A percentile compares a stretch with the other conserved stretches of the same genome.
These are phyloP conservation scores for Cicer judaicum DNA, from an alignment of 306 rosid species.

Conservation along the genomic window DNA sequence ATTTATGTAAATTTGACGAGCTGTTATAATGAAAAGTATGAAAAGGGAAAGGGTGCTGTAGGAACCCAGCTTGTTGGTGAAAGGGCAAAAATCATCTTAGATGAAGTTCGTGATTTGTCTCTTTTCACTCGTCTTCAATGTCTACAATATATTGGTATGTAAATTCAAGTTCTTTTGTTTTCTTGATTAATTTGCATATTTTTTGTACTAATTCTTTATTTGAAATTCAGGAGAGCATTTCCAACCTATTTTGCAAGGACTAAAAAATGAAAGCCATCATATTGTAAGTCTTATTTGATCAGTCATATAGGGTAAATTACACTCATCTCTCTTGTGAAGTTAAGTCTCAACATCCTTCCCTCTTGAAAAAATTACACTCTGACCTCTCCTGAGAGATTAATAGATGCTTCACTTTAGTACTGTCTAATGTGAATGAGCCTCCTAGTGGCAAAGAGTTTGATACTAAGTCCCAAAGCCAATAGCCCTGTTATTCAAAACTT, in stretches of 20 bases:
- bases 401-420: constrained; percentile 9
- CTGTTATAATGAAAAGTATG: constrained; percentile 63
- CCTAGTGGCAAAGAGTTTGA: not conserved
- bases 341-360: not conserved
- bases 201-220: constrained; percentile 43
- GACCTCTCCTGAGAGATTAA: not conserved
- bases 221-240: constrained; percentile 72
- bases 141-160: constrained; percentile 79
- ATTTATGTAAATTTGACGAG: constrained; percentile 74
- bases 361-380: constrained; percentile 26
- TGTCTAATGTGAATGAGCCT: constrained; percentile 2
- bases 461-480: not conserved
- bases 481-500: constrained; percentile 1
- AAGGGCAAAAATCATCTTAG: constrained; percentile 83
- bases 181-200: constrained; percentile 21
- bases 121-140: constrained; percentile 72
- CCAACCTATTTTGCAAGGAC: constrained; percentile 65
- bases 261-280: constrained; percentile 57
- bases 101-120: constrained; percentile 73
- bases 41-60: constrained; percentile 80
- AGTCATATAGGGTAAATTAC: constrained; percentile 6
- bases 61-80: constrained; percentile 86
- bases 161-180: constrained; percentile 29
- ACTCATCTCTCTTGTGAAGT: not conserved
- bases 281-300: constrained; percentile 60